These are phyloP conservation scores for Colletotrichum lentis DNA, from an alignment of 2,329 filamentous ascomycete genomes.

Conservation along the genomic window DNA sequence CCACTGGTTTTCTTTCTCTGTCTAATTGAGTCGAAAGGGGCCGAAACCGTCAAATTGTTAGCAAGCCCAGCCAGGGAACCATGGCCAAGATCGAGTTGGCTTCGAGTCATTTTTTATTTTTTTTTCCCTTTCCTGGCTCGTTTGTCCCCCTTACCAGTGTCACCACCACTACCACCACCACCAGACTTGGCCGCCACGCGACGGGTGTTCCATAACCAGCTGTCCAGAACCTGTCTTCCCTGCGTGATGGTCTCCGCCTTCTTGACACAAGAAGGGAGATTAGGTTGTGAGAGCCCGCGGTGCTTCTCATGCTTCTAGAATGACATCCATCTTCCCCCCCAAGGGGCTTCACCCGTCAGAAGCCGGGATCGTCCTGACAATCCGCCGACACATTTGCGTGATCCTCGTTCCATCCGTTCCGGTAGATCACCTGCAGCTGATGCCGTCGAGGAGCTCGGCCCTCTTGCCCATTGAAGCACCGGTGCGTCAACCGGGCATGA, in stretches of 20 bases:
- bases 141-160: slow-evolving; percentile 7
- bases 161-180: background rate
- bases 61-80: background rate
- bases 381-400: slow-evolving; percentile 9
- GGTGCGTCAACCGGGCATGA: background rate
- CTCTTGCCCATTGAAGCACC: background rate
- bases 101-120: slow-evolving; percentile 28
- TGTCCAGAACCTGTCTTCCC: slow-evolving; percentile 18
- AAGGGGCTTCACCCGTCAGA: slow-evolving; percentile 7
- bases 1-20: too few relatives aligned
- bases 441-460: background rate
- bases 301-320: slow-evolving; percentile 22
- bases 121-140: background rate
- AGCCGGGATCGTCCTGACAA: slow-evolving; percentile 6
- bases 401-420: slow-evolving; percentile 31
- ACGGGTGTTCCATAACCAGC: slow-evolving; percentile 8
- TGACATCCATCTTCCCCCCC: slow-evolving; percentile 5
- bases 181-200: slow-evolving; percentile 3
- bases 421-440: slow-evolving; percentile 19
- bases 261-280: slow-evolving; percentile 20
- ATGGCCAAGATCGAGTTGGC: background rate
- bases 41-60: background rate
- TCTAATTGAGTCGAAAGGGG: background rate
- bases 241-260: slow-evolving; percentile 13
- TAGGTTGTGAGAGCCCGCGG: background rate